Percentiles rank a stretch among this genome's conserved stretches.
These are phyloP conservation scores for Rhododendron mucronatum DNA, from an alignment of 148 eudicot genomes.

Conservation along the genomic window DNA sequence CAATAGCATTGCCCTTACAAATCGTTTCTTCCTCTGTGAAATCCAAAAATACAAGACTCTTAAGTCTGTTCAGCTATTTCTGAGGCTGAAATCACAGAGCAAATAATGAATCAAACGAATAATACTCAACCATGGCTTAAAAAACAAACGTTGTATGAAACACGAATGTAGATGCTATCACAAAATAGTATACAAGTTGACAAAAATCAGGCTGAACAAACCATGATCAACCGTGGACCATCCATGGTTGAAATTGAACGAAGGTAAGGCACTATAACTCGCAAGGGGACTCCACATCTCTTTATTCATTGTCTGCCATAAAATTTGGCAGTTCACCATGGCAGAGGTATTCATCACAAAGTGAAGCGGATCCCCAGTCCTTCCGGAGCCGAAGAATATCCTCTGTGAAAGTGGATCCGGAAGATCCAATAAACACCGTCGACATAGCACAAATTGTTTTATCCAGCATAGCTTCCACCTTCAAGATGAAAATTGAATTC, in stretches of 20 bases:
- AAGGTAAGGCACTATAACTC: background rate
- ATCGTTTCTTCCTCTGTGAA: background rate
- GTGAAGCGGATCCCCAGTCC: slow-evolving; percentile 84
- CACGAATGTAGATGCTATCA: background rate
- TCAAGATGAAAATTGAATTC: slow-evolving; percentile 21
- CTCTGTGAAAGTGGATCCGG: slow-evolving; percentile 98
- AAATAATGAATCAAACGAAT: background rate
- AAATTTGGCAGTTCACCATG: slow-evolving; percentile 81
- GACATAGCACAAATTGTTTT: slow-evolving; percentile 92
- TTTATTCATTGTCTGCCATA: slow-evolving; percentile 87
- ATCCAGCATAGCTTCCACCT: slow-evolving; percentile 99
- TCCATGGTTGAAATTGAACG: background rate
- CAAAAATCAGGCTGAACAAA: background rate
- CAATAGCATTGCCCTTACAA: background rate
- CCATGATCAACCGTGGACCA: background rate
- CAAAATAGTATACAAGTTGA: background rate
- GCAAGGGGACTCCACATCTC: background rate
- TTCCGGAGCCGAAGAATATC: slow-evolving; percentile 84
- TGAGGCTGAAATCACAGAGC: background rate
- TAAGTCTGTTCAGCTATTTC: background rate
- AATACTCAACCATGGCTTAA: background rate
- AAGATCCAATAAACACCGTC: slow-evolving; percentile 75
- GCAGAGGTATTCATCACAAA: slow-evolving; percentile 86
- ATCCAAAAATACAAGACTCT: background rate
- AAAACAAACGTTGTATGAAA: background rate